Base-by-base conservation (phyloP, 495 filamentous ascomycete genomes). In the Penicillium waksmanii region DNA sequence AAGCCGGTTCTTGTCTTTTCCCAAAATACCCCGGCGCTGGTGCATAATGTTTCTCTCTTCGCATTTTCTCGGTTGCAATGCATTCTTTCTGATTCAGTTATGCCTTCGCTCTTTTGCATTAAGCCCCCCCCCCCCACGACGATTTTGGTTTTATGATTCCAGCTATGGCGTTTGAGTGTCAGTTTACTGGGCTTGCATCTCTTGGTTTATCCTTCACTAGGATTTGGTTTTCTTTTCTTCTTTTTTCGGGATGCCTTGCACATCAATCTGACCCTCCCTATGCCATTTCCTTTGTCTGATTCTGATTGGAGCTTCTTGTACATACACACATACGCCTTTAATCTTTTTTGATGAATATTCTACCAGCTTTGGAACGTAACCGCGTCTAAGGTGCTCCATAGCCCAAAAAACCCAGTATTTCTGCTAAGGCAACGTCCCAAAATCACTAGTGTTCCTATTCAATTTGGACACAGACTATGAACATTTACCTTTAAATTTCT, bases 21-120 rank as follows among this genome's bases (percentile, higher is more conserved):
- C 42, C 47, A 55, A 62, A 63, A 71, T 66, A 67, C 65, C 68
- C 65, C 53, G 65, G 65, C 65, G 67, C 68, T 43, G 49, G 48
- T 66, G 57, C 63, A 62, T 70, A 27, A 48, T 48, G 46, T 25
- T 48, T 58, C 51, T 55, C 67, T 60, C 43, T 49, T 54, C 52
- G 31, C 49, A 52, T 55, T 60, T 46, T 53, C 27, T 51, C 27
- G 49, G 49, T 36, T 51, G 27, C 25, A 33, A 21, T 18, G 2
- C 21, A 25, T 13, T 44, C 31, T 46, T 48, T 50, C 49, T 34
- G 18, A 17, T 47, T 18, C 18, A 23, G 33, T 47, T 60, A 27
- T 34, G 7, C 54, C 44, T 13, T 49, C 34, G 21, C 48, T 60
- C 53, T 31, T 50, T 59, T 64, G 60, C 57, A 64, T 64, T 40